Evolutionary conservation across 192 early-diverging fungal species (phyloP).

Genomic region (Chytriomyces confervae): DNA sequence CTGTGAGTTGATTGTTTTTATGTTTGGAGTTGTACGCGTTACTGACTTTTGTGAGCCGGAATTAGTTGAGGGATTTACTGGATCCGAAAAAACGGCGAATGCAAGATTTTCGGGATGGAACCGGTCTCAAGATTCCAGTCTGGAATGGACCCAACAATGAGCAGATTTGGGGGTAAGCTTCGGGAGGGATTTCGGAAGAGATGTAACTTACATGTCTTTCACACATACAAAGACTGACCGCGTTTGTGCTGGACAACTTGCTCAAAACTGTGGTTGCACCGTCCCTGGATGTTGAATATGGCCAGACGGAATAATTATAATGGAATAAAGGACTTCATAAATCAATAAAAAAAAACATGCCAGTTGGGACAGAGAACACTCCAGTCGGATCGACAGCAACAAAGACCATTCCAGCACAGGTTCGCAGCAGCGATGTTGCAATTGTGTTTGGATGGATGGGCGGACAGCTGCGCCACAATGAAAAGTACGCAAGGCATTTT

Average conservation of each 20-base stretch:
- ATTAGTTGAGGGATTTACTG: constrained; percentile 57
- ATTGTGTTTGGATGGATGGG: constrained; percentile 2
- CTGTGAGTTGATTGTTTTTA: constrained; percentile 43
- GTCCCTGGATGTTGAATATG: neutral
- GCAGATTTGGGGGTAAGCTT: constrained; percentile 45
- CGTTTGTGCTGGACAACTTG: constrained; percentile 70
- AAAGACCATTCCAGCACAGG: neutral
- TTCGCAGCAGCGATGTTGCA: neutral
- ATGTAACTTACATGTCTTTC: neutral
- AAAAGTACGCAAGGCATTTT: neutral
- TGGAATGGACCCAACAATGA: constrained; percentile 60
- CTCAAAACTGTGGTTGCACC: constrained; percentile 39
- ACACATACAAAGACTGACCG: constrained; percentile 60
- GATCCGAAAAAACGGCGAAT: constrained; percentile 46
- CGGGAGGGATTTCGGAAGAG: too few species aligned
- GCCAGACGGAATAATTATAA: too few species aligned
- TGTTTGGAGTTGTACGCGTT: neutral
- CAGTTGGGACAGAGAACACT: too few species aligned
- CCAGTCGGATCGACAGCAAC: too few species aligned
- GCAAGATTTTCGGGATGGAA: constrained; percentile 53
- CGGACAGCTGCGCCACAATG: neutral
- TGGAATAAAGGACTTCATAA: too few species aligned
- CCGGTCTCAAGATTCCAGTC: constrained; percentile 58
- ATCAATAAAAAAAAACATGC: too few species aligned
- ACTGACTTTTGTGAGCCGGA: neutral